A percentile compares a stretch with the other conserved stretches of the same genome.
phyloP scores from a whole-genome alignment of 2,329 filamentous ascomycete species.

The Aureobasidium vineae region DNA sequence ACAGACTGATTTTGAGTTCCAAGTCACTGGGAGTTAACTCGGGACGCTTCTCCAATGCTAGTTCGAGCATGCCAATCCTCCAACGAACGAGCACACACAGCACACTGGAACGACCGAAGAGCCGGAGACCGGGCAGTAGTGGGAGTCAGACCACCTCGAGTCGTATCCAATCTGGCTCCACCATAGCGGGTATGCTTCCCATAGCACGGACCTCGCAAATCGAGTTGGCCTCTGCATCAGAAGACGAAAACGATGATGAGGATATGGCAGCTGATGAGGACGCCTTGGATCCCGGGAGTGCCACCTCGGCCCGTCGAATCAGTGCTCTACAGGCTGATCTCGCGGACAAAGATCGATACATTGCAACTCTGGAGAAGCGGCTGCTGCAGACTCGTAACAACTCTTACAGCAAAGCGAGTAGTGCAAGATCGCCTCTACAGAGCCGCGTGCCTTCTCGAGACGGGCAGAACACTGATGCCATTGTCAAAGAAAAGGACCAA shows the following conservation, averaged over 20 bases:
- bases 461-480: constrained; percentile 38
- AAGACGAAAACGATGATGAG: constrained; percentile 48
- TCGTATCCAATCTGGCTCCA: constrained; percentile 36
- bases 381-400: constrained; percentile 85
- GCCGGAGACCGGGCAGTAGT: constrained; percentile 20
- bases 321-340: constrained; percentile 91
- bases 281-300: constrained; percentile 56
- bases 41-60: constrained; percentile 56
- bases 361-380: constrained; percentile 87
- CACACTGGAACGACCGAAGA: constrained; percentile 33
- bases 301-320: constrained; percentile 80
- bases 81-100: constrained; percentile 41
- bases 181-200: constrained; percentile 36
- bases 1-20: constrained; percentile 89
- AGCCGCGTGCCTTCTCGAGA: constrained; percentile 23
- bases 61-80: constrained; percentile 43
- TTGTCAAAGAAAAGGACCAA: constrained; percentile 83
- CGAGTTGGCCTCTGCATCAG: constrained; percentile 32
- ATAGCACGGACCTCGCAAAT: constrained; percentile 35
- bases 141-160: constrained; percentile 33
- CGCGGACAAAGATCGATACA: constrained; percentile 95
- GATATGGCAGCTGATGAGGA: constrained; percentile 55
- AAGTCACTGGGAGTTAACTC: constrained; percentile 95
- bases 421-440: constrained; percentile 59
- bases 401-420: constrained; percentile 83